Evolutionary conservation across 805 yeast genomes (phyloP), one percentile per base, ranked within the genome.

Genomic region (Ogataea wickerhamii): DNA sequence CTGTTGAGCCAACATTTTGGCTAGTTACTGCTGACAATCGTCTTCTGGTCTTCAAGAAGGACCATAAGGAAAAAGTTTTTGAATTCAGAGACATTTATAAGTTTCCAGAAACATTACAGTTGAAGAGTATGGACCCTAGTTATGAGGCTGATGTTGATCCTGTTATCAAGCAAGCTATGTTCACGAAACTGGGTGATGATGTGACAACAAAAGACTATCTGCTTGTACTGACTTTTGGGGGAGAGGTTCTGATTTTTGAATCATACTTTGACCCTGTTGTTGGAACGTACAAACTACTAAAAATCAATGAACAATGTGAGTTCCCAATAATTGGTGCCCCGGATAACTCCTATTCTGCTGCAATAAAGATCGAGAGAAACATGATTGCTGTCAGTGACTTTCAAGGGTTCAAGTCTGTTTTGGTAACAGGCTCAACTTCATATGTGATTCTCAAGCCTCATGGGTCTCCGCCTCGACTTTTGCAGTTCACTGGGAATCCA

Each of bases 21-120:
- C 72, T 81, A 32, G 85, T 82, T 5, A 82, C 89, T 2, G 89
- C 87, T 41, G 89, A 82, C 54, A 85, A 83, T 51, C 73, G 87
- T 56, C 64, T 84, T 14, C 74, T 85, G 34, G 74, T 76, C 11
- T 83, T 83, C 56, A 71, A 71, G 38, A 70, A 76, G 38, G 70
- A 78, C 34, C 74, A 73, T 62, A 55, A 69, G 37, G 74, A 76
- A 49, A 68, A 71, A 43, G 76, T 78, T 30, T 74, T 62, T 44
- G 80, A 76, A 51, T 64, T 76, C 32, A 70, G 68, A 36, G 69
- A 71, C 29, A 66, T 74, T 26, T 72, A 68, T 34, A 70, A 64
- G 37, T 70, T 74, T 42, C 64, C 75, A 2, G 71, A 70, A 37
- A 58, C 50, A 14, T 51, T 76, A 27, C 55, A 55, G 13, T 59